Evolutionary conservation across 345 rosid species (phyloP).

Genomic region (Excoecaria cochinchinensis): DNA sequence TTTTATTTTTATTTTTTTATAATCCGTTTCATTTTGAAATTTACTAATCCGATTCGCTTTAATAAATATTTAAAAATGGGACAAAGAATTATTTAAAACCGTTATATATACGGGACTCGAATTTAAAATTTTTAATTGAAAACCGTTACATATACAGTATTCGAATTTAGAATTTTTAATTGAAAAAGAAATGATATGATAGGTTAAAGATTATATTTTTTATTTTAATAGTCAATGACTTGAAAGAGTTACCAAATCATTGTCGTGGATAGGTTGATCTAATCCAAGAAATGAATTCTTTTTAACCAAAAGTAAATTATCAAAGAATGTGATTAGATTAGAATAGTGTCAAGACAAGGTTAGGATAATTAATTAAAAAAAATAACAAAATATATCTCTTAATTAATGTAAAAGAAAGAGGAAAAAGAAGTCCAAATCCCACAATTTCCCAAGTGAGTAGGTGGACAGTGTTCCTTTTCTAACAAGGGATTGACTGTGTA

Average conservation of each 20-base stretch:
- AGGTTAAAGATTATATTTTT: neutral
- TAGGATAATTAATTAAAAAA: neutral
- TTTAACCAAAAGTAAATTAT: neutral
- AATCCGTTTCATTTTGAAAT: too few species aligned
- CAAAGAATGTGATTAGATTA: too few species aligned
- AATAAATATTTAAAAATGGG: too few species aligned
- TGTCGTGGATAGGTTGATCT: slow-evolving; percentile 10
- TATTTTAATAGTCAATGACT: slow-evolving; percentile 1
- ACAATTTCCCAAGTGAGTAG: slow-evolving; percentile 8
- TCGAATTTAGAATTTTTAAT: too few species aligned
- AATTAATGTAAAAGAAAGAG: neutral
- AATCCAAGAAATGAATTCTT: neutral
- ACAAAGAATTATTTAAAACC: too few species aligned
- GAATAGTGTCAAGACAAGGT: neutral
- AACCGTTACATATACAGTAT: too few species aligned
- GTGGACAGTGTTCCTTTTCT: slow-evolving; percentile 7
- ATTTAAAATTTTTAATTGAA: too few species aligned
- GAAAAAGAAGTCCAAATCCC: neutral
- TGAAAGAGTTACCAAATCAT: neutral
- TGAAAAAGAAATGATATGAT: neutral
- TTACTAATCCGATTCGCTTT: too few species aligned
- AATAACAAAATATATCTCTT: neutral
- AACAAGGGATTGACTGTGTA: neutral
- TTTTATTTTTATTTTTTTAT: too few species aligned
- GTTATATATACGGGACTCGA: too few species aligned